phyloP scores from a whole-genome alignment of 441 rosid genomes.

The Euphorbia corollata region DNA sequence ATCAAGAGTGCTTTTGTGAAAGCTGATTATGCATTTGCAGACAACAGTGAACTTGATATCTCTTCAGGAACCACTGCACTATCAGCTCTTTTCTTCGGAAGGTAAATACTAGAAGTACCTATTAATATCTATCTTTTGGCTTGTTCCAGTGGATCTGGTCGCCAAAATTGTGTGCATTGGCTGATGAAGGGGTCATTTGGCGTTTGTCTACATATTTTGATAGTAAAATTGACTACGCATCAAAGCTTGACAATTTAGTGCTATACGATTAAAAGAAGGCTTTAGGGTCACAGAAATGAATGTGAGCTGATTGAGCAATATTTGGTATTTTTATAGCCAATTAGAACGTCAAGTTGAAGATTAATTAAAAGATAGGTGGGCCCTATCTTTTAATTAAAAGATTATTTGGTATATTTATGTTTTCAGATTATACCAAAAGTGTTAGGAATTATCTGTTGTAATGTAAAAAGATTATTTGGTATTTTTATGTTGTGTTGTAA shows the following conservation, averaged over 20 bases:
- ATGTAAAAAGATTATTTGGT: too few relatives aligned
- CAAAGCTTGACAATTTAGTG: neutral
- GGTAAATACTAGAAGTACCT: slow-evolving; percentile 28
- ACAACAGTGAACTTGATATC: slow-evolving; percentile 69
- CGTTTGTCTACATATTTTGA: neutral
- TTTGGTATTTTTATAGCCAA: too few relatives aligned
- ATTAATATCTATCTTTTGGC: slow-evolving; percentile 8
- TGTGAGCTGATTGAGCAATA: too few relatives aligned
- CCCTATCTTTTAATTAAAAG: too few relatives aligned
- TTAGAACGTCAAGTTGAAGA: too few relatives aligned
- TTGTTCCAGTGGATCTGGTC: neutral
- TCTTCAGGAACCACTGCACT: slow-evolving; percentile 89
- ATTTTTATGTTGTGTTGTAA: too few relatives aligned
- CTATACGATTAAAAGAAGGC: neutral
- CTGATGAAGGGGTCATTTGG: neutral
- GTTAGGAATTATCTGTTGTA: too few relatives aligned
- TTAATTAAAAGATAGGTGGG: too few relatives aligned
- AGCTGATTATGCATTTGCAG: slow-evolving; percentile 90
- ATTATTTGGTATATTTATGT: too few relatives aligned
- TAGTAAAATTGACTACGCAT: neutral
- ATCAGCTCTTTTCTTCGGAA: slow-evolving; percentile 58
- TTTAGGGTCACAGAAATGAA: too few relatives aligned
- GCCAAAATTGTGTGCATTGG: neutral
- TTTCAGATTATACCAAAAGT: too few relatives aligned
- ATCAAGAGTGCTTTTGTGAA: slow-evolving; percentile 47